These are phyloP conservation scores for Trichoderma lentiforme DNA, from an alignment of 2,329 filamentous ascomycete genomes.

Conservation along the genomic window DNA sequence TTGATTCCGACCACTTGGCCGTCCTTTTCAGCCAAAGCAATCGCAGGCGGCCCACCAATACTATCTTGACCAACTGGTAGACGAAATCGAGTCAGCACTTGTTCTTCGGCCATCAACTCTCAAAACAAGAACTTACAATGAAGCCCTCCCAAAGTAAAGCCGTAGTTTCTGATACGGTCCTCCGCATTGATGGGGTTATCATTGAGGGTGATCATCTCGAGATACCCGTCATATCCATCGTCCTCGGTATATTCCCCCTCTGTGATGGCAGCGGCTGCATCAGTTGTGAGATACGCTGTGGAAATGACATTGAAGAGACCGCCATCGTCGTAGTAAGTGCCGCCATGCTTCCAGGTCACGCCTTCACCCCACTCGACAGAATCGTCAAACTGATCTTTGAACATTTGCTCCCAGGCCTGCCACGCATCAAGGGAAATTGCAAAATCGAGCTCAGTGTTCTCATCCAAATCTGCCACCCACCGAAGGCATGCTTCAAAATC, in stretches of 20 bases:
- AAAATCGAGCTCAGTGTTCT: slow-evolving; percentile 1
- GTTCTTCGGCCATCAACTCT: neutral
- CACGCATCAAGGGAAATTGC: neutral
- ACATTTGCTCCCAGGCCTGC: slow-evolving; percentile 6
- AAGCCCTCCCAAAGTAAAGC: slow-evolving; percentile 11
- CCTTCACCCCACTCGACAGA: neutral
- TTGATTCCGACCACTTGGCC: slow-evolving; percentile 10
- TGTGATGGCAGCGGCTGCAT: neutral
- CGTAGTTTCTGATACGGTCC: neutral
- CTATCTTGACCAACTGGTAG: neutral
- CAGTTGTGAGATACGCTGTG: slow-evolving; percentile 1
- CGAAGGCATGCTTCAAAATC: slow-evolving; percentile 1
- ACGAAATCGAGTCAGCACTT: neutral
- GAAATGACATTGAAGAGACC: slow-evolving; percentile 2
- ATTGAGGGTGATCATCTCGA: slow-evolving; percentile 5
- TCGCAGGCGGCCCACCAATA: neutral
- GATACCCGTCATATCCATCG: neutral
- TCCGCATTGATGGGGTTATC: neutral
- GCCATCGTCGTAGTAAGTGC: slow-evolving; percentile 11
- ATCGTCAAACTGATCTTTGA: slow-evolving; percentile 9
- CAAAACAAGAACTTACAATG: slow-evolving; percentile 2
- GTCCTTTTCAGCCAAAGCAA: slow-evolving; percentile 10
- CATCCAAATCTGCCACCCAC: slow-evolving; percentile 11
- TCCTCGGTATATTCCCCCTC: neutral
- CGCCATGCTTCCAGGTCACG: slow-evolving; percentile 1